Conservation (phyloP, 192 early-diverging fungal genomes). For the Umbelopsis ramanniana region DNA sequence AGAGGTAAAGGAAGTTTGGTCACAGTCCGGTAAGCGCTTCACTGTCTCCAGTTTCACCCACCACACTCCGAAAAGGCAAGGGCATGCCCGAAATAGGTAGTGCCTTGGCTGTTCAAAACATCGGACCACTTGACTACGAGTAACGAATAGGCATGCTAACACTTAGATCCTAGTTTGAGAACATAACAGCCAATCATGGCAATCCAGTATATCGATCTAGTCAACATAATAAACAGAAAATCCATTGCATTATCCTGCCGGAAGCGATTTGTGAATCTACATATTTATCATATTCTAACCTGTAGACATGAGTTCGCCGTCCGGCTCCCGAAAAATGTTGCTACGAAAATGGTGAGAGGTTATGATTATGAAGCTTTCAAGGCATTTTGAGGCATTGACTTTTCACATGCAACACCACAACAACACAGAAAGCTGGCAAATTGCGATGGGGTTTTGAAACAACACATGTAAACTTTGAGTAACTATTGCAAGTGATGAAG, state of each 20-base stretch:
- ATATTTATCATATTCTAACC: no score
- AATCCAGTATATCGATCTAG: not conserved
- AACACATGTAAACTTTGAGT: not conserved
- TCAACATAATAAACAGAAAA: no score
- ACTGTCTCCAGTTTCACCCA: constrained; percentile 18
- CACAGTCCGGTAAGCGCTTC: not conserved
- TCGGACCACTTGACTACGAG: constrained; percentile 3
- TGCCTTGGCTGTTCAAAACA: not conserved
- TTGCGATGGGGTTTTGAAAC: no score
- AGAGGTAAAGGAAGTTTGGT: not conserved
- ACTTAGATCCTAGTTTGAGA: not conserved
- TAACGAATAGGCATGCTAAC: not conserved
- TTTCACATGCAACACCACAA: no score
- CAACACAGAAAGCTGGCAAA: no score
- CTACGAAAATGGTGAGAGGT: no score
- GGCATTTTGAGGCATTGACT: no score
- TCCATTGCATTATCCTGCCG: no score
- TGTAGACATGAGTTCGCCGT: no score
- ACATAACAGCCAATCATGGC: not conserved
- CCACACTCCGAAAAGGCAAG: constrained; percentile 9
- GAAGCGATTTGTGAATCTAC: no score
- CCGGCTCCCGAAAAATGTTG: no score
- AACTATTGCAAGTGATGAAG: not conserved
- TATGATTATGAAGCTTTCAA: no score
- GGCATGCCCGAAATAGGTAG: constrained; percentile 10